Conservation (phyloP, 2,329 filamentous ascomycete species). For the Hymenoscyphus albidus region DNA sequence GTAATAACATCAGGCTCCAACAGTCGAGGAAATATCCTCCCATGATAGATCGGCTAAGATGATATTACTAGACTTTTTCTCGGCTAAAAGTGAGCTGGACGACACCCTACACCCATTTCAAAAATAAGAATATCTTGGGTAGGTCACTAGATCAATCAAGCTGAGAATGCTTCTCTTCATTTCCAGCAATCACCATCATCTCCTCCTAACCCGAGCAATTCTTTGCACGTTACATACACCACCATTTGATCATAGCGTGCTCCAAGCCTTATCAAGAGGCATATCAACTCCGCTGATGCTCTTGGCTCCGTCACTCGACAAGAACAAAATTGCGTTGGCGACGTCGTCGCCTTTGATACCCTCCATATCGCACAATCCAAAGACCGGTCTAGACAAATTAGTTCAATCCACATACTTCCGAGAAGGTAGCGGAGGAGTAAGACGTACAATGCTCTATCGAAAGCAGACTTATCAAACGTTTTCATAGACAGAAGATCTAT, state of each 20-base stretch:
- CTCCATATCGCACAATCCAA: constrained; percentile 12
- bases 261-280: constrained; percentile 39
- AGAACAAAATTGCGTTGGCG: constrained; percentile 38
- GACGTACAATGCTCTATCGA: constrained; percentile 27
- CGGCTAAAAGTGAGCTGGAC: not conserved
- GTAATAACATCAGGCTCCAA: not conserved
- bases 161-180: not conserved
- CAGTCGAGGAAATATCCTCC: not conserved
- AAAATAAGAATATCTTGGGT: not conserved
- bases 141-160: not conserved
- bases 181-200: not conserved
- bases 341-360: constrained; percentile 35
- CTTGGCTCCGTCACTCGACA: constrained; percentile 35
- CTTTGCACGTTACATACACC: not conserved
- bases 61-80: not conserved
- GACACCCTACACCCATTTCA: not conserved
- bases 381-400: constrained; percentile 1
- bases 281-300: constrained; percentile 37
- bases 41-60: not conserved
- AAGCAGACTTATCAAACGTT: constrained; percentile 30
- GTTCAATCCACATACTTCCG: not conserved
- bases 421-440: not conserved
- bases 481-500: constrained; percentile 20
- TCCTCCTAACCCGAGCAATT: not conserved
- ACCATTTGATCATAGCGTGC: not conserved